Percentiles rank a stretch among this genome's conserved stretches.
phyloP scores from a whole-genome alignment of 2,329 filamentous ascomycete genomes.

The Fusarium buxicola region DNA sequence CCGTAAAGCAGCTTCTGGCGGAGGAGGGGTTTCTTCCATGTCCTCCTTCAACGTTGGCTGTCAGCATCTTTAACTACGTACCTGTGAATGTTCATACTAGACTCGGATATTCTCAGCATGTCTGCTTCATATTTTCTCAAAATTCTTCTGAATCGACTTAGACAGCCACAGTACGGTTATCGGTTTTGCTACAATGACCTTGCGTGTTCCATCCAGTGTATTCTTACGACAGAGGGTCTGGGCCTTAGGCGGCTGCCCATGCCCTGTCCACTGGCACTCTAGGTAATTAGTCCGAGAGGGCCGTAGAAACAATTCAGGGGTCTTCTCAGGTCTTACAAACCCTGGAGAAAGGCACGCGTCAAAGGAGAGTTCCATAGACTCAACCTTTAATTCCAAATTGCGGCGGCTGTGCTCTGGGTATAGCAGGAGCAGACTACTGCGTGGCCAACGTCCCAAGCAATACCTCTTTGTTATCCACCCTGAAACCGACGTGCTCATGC shows the following conservation, averaged over 20 bases:
- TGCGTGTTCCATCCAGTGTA: background rate
- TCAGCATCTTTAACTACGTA: too few species aligned
- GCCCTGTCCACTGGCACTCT: background rate
- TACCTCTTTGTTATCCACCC: background rate
- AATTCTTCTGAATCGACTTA: background rate
- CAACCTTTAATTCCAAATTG: constrained; percentile 4
- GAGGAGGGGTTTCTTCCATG: too few species aligned
- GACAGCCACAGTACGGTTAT: background rate
- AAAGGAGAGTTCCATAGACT: constrained; percentile 5
- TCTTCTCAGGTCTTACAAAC: constrained; percentile 13
- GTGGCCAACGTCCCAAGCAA: constrained; percentile 6
- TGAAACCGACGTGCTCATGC: constrained; percentile 3
- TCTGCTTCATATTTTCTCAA: background rate
- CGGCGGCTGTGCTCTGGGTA: constrained; percentile 18
- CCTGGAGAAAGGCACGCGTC: constrained; percentile 25
- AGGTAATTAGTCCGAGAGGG: background rate
- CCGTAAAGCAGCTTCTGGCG: background rate
- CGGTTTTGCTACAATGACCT: background rate
- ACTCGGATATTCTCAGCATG: background rate
- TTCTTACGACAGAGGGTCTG: background rate
- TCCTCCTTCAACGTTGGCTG: too few species aligned
- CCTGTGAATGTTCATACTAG: background rate
- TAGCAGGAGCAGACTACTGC: background rate
- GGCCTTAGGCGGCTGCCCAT: constrained; percentile 4
- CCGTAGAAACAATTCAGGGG: constrained; percentile 7